Conservation (phyloP, 2,329 filamentous ascomycete genomes). For the Aureobasidium melanogenum region DNA sequence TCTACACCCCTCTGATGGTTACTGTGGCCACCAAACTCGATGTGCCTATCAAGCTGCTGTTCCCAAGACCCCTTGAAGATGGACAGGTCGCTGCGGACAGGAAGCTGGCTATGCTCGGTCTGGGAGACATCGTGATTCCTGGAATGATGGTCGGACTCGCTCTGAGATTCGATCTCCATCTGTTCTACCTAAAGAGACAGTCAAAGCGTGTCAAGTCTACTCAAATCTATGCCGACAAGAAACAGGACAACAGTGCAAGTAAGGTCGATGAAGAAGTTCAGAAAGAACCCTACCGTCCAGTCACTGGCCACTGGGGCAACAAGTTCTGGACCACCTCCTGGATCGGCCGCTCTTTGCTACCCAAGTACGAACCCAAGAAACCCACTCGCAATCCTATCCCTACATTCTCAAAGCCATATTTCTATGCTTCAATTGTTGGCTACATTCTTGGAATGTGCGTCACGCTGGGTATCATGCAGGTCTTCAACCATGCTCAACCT, state of each 20-base stretch:
- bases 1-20: conserved; percentile 80
- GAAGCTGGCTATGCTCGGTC: conserved; percentile 64
- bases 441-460: conserved; percentile 70
- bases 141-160: conserved; percentile 85
- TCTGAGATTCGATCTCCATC: conserved; percentile 82
- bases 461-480: conserved; percentile 67
- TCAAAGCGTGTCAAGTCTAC: conserved; percentile 24
- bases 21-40: conserved; percentile 83
- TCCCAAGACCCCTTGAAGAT: conserved; percentile 54
- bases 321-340: conserved; percentile 59
- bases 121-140: conserved; percentile 90
- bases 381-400: conserved; percentile 21
- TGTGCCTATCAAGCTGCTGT: conserved; percentile 85
- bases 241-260: conserved; percentile 18
- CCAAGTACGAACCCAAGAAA: conserved; percentile 7
- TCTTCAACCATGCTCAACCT: conserved; percentile 76
- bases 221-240: conserved; percentile 30
- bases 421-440: conserved; percentile 64
- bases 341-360: conserved; percentile 1
- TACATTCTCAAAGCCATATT: conserved; percentile 75
- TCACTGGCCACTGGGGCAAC: conserved; percentile 73
- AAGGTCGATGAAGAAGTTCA: conserved; percentile 18
- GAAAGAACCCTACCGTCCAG: conserved; percentile 34
- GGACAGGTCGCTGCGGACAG: conserved; percentile 35
- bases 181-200: conserved; percentile 66